Evolutionary conservation across 352 stramenopile genomes (phyloP), one percentile per base, ranked within the genome.

Genomic region (Phytophthora fragariae): DNA sequence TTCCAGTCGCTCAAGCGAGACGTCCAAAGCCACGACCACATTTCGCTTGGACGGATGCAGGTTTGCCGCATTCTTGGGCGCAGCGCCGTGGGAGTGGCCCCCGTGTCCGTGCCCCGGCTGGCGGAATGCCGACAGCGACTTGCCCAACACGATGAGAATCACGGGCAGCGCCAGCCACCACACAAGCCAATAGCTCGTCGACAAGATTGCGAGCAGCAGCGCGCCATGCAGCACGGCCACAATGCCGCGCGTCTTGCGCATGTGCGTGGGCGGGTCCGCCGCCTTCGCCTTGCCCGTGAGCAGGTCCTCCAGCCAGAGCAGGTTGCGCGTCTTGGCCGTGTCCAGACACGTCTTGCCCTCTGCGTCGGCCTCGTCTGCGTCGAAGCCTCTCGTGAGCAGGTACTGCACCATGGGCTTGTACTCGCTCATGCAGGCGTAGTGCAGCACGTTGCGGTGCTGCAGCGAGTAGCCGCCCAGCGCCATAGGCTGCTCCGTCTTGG

Each of bases 401-500:
- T 93, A 95, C 79, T 91, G 77, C 41, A 93, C 84, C 33, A 92
- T 80, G 2, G 83, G 81, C 61, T 91, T 88, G 73, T 88, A 86
- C 52, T 88, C 86, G 85, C 70, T 71, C 65, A 68, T 60, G 31
- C 78, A 88, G n/a, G 85, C 85, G 62, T 89, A 93, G 52, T 93
- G 82, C 31, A 94, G 60, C 41, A 85, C 76, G 47, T 68, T 84
- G 12, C 76, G 72, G 44, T 82, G 73, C 33, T 75, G 70, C 0
- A 73, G 61, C 21, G 73, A 88, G 35, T 74, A 82, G 0, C 78
- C 81, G 10, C 82, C 81, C 8, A 81, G 70, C 7, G 50, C 73
- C 27, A 57, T 66, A 8, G 57, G 33, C 27, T 80, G 58, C 14
- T 65, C 64, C 24, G 55, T 59, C 12, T 65, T 79, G 1, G 72